Evolutionary conservation across 2,329 filamentous ascomycete genomes (phyloP).

Genomic region (Sporothrix variecibatus): DNA sequence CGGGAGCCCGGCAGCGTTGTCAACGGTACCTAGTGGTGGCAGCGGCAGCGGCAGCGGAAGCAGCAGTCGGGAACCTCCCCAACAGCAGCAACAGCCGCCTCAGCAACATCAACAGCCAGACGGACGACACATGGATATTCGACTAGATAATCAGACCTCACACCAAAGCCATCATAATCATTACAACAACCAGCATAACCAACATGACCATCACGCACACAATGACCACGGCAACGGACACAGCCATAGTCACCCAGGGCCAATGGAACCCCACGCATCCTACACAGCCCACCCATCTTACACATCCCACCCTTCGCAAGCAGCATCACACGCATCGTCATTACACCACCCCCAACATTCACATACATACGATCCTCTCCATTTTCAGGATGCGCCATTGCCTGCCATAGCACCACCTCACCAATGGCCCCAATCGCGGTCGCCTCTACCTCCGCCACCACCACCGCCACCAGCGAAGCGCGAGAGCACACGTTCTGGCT

Average conservation of each 20-base stretch:
- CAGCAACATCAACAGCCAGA: neutral
- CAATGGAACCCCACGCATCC: conserved; percentile 3
- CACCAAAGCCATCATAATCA: neutral
- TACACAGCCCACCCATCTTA: neutral
- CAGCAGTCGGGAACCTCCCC: neutral
- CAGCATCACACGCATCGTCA: neutral
- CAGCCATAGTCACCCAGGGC: neutral
- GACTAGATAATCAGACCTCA: neutral
- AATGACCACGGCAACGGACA: neutral
- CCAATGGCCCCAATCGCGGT: neutral
- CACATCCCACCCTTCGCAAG: neutral
- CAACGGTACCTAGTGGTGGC: neutral
- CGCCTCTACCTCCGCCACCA: neutral
- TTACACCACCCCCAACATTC: neutral
- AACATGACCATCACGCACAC: neutral
- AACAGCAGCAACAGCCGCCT: neutral
- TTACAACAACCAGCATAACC: neutral
- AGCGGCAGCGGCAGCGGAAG: too few species aligned
- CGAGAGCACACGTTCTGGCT: neutral
- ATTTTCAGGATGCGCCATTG: neutral
- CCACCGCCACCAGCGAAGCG: neutral
- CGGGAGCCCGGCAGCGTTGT: neutral
- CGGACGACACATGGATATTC: neutral
- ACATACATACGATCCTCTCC: neutral
- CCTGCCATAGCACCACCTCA: neutral